A percentile compares a stretch with the other conserved stretches of the same genome.
These are phyloP conservation scores for Cenococcum geophilum DNA, from an alignment of 495 filamentous ascomycete genomes.

Conservation along the genomic window DNA sequence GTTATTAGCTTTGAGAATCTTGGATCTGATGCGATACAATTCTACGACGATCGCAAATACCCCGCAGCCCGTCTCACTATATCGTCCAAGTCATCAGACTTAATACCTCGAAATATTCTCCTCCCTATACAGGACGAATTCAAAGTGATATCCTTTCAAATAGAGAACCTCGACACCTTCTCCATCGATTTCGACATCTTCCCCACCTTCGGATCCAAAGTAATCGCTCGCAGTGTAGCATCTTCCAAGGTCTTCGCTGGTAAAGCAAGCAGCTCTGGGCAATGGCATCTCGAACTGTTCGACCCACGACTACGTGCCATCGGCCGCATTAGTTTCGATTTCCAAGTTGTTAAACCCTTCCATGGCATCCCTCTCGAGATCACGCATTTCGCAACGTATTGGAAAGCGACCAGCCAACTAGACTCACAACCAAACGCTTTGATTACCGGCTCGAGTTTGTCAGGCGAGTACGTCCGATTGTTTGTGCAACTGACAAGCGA, in stretches of 20 bases:
- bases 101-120: conserved; percentile 91
- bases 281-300: conserved; percentile 79
- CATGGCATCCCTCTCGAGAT: conserved; percentile 90
- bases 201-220: conserved; percentile 92
- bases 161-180: conserved; percentile 87
- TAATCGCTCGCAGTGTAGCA: conserved; percentile 91
- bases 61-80: conserved; percentile 93
- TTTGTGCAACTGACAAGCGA: conserved; percentile 88
- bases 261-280: conserved; percentile 66
- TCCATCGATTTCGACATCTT: conserved; percentile 96
- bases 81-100: conserved; percentile 88
- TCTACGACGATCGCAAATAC: conserved; percentile 93
- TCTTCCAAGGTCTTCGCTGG: conserved; percentile 78
- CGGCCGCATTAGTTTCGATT: conserved; percentile 87
- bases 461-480: conserved; percentile 85
- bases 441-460: conserved; percentile 90
- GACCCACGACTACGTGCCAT: conserved; percentile 90
- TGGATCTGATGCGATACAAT: conserved; percentile 64
- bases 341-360: conserved; percentile 95
- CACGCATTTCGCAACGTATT: conserved; percentile 96
- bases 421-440: conserved; percentile 76
- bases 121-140: conserved; percentile 95
- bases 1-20: conserved; percentile 78
- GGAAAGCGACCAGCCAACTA: conserved; percentile 92
- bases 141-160: conserved; percentile 86